Evolutionary conservation across 179 eudicot genomes (phyloP).

Genomic region (Amaranthus tricolor): DNA sequence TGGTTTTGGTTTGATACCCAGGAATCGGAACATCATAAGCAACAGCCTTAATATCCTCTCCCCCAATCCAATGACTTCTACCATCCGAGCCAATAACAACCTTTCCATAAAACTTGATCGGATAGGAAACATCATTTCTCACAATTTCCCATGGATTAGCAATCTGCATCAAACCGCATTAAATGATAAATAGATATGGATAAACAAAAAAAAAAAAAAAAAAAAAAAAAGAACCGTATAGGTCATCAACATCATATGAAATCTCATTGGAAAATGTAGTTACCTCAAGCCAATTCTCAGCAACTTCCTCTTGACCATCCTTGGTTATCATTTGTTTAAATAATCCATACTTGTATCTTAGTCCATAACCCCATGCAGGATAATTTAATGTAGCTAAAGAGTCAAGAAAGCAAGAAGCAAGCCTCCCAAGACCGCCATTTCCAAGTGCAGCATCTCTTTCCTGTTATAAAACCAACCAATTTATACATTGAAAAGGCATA

Average conservation of each 20-base stretch:
- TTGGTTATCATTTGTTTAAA: conserved; percentile 82
- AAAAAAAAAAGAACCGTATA: not conserved
- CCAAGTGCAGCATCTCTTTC: conserved; percentile 97
- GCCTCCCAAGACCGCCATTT: conserved; percentile 93
- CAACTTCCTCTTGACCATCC: conserved; percentile 96
- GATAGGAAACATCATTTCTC: conserved; percentile 73
- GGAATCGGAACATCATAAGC: conserved; percentile 95
- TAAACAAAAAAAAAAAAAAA: too few relatives aligned
- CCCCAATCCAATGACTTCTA: conserved; percentile 75
- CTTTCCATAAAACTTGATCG: conserved; percentile 75
- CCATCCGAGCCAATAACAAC: conserved; percentile 61
- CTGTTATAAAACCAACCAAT: conserved; percentile 29
- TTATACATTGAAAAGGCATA: not conserved
- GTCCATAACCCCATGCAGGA: conserved; percentile 98
- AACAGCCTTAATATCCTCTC: conserved; percentile 81
- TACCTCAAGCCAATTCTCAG: conserved; percentile 98
- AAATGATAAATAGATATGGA: not conserved
- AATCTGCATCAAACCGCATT: conserved; percentile 36
- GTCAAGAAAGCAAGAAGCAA: conserved; percentile 92
- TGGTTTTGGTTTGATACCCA: conserved; percentile 82
- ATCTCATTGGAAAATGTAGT: conserved; percentile 6
- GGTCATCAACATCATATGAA: not conserved
- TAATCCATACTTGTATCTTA: conserved; percentile 84
- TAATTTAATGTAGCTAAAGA: conserved; percentile 88
- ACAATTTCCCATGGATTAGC: conserved; percentile 88